Evolutionary conservation across 1,284 basidiomycete species (phyloP).

Genomic region (Pascua sp.): DNA sequence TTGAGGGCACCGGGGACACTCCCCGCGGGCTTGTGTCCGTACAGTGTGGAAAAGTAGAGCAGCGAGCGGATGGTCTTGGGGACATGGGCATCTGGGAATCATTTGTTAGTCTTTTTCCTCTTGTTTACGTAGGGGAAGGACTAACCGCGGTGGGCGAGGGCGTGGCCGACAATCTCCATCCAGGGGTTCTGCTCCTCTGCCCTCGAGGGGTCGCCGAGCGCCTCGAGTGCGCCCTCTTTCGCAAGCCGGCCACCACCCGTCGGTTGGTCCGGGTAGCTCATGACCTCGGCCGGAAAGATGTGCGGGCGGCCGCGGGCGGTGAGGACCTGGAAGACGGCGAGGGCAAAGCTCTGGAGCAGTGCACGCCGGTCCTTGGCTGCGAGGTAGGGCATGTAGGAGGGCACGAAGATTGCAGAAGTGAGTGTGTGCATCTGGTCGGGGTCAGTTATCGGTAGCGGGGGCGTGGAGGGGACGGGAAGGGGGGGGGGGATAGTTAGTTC

Average conservation of each 20-base stretch:
- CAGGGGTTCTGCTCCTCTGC: conserved; percentile 57
- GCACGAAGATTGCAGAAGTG: conserved; percentile 62
- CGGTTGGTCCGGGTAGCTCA: conserved; percentile 56
- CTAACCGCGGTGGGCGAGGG: conserved; percentile 36
- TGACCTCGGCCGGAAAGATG: conserved; percentile 55
- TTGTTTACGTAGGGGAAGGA: no score
- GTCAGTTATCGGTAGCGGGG: conserved; percentile 2
- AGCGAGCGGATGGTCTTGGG: conserved; percentile 61
- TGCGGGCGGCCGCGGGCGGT: conserved; percentile 60
- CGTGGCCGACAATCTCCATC: conserved; percentile 57
- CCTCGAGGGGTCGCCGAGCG: conserved; percentile 18
- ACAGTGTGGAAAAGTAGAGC: conserved; percentile 55
- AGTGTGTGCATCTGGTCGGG: conserved; percentile 60
- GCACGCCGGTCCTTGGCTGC: conserved; percentile 46
- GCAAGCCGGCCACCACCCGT: conserved; percentile 40
- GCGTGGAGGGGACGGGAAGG: no score
- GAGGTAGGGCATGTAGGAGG: conserved; percentile 51
- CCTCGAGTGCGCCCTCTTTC: conserved; percentile 8
- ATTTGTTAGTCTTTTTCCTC: no score
- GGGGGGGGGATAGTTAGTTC: no score
- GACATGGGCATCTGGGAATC: conserved; percentile 59
- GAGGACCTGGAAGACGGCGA: conserved; percentile 52
- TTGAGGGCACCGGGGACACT: conserved; percentile 51
- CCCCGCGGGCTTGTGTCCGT: conserved; percentile 54
- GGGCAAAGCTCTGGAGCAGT: conserved; percentile 56